Evolutionary conservation across 257 asterid genomes (phyloP), one percentile per base, ranked within the genome.

Genomic region (Rhazya stricta): DNA sequence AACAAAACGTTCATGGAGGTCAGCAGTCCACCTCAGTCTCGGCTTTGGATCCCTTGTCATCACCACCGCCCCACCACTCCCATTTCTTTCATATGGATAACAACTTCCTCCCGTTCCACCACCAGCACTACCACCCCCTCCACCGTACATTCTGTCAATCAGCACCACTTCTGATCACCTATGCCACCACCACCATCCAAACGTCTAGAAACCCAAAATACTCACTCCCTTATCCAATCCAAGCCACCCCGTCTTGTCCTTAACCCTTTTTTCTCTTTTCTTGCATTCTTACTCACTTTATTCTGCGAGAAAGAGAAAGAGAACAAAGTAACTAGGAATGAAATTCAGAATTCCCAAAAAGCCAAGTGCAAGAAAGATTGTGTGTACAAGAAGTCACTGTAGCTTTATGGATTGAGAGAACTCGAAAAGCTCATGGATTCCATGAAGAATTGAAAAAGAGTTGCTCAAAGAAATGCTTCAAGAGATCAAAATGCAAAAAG

Each of bases 21-120:
- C 88, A 73, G 81, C 70, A 70, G 84, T 84, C 88, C 88, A 84
- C 43, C 86, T 73, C 79, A 84, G 75, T 81, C 88, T 80, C 69
- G 86, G 88, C 82, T 82, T 82, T 75, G 88, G 82, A 58, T 84
- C 88, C 62, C 80, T 79, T 37, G 86, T 84, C 86, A 84, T 75
- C 81, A 84, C 67, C 68, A 84, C 76, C 72, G 69, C 81, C 65
- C 81, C 81, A 62, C 74, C 76, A 29, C 72, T 54, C 37, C 81
- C 70, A 72, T 73, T 48, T 30, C 79, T 73, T 71, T 78, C 85
- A 46, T 54, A 78, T 8, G 80, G 74, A 66, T 71, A 61, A 71
- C 58, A 76, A 66, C 54, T 60, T 25, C 72, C 79, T n/a, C 71
- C 78, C 30, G 37, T 41, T 18, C 78, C 83, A 39, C 62, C 80